Evolutionary conservation across 2,329 filamentous ascomycete species (phyloP).

Genomic region (Hymenoscyphus linearis): DNA sequence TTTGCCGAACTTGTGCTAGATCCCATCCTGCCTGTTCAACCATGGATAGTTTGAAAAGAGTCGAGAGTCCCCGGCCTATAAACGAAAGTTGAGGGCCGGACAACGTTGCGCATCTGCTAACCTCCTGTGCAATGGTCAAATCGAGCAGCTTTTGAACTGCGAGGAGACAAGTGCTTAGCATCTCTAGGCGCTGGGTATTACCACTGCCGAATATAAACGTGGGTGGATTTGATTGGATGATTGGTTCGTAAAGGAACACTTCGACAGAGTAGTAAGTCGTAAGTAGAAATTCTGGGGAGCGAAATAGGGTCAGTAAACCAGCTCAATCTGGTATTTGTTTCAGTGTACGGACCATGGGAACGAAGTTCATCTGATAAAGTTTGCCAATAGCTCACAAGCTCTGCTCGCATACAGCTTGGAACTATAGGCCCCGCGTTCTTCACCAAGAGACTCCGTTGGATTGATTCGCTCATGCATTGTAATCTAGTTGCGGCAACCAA

Average conservation of each 20-base stretch:
- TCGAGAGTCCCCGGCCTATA: conserved; percentile 33
- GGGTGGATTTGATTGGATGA: conserved; percentile 12
- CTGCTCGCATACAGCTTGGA: conserved; percentile 4
- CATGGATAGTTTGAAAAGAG: conserved; percentile 35
- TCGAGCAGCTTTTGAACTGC: conserved; percentile 15
- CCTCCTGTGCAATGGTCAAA: conserved; percentile 8
- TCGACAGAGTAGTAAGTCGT: conserved; percentile 16
- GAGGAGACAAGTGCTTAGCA: conserved; percentile 19
- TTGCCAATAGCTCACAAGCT: conserved; percentile 16
- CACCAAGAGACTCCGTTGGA: conserved; percentile 12
- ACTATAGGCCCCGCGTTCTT: conserved; percentile 1
- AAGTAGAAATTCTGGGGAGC: conserved; percentile 3
- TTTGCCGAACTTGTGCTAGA: conserved; percentile 33
- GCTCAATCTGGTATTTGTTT: neutral
- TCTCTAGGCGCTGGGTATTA: conserved; percentile 18
- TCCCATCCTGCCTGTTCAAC: conserved; percentile 37
- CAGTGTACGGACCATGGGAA: conserved; percentile 17
- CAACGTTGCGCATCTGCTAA: conserved; percentile 6
- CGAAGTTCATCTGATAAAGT: conserved; percentile 15
- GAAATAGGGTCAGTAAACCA: neutral
- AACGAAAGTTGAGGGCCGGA: conserved; percentile 25
- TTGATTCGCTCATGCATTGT: conserved; percentile 15
- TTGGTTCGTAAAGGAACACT: conserved; percentile 16
- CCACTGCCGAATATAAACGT: conserved; percentile 1
- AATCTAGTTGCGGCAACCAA: conserved; percentile 18